These are phyloP conservation scores for Bipolaris sorokiniana DNA, from an alignment of 2,329 filamentous ascomycete species.

Conservation along the genomic window DNA sequence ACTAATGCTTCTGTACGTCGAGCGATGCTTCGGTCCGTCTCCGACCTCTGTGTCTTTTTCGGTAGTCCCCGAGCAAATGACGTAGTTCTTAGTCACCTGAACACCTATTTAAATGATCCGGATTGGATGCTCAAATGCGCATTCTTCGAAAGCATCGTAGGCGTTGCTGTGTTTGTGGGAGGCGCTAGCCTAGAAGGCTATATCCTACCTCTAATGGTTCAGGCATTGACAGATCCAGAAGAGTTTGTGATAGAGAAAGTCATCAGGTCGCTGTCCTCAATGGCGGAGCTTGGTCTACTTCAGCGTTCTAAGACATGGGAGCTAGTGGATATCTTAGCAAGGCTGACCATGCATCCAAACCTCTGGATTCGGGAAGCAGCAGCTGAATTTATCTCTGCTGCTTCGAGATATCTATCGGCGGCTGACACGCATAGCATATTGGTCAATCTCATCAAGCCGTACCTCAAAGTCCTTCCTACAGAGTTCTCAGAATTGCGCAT, in stretches of 20 bases:
- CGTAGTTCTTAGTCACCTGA: slow-evolving; percentile 93
- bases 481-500: slow-evolving; percentile 75
- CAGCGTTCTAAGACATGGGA: slow-evolving; percentile 87
- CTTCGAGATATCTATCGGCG: slow-evolving; percentile 74
- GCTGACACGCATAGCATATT: slow-evolving; percentile 87
- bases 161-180: slow-evolving; percentile 88
- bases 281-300: slow-evolving; percentile 86
- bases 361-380: slow-evolving; percentile 93
- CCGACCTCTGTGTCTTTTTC: slow-evolving; percentile 93
- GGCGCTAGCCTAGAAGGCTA: slow-evolving; percentile 91
- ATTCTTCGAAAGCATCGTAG: slow-evolving; percentile 94
- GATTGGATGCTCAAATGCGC: slow-evolving; percentile 97
- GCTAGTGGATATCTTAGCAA: slow-evolving; percentile 78
- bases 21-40: slow-evolving; percentile 89
- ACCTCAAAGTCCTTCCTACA: slow-evolving; percentile 74
- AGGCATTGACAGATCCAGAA: slow-evolving; percentile 89
- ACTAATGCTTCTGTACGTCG: slow-evolving; percentile 82
- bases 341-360: slow-evolving; percentile 93
- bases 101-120: slow-evolving; percentile 94
- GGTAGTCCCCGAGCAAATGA: slow-evolving; percentile 91
- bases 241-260: slow-evolving; percentile 94
- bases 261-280: slow-evolving; percentile 82
- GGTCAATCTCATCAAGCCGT: slow-evolving; percentile 78
- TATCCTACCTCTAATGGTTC: slow-evolving; percentile 92
- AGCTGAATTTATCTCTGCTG: slow-evolving; percentile 78